Base-by-base conservation (phyloP, 495 filamentous ascomycete genomes). In the Penicillium samsonianum region DNA sequence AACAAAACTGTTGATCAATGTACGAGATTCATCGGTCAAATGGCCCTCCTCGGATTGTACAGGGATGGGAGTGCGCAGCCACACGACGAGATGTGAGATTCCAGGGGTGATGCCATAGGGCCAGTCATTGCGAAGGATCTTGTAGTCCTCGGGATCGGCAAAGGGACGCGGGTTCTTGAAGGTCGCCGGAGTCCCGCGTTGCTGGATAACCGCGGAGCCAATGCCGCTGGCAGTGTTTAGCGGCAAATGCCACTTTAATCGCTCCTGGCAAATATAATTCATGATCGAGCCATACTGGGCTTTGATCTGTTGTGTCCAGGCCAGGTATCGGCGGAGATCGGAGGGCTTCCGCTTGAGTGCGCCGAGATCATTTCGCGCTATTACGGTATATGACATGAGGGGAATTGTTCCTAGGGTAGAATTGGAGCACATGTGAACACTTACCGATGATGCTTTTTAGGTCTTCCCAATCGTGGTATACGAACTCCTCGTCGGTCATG, bases 101-200 rank as follows among this genome's bases (percentile, higher is more conserved):
- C 85, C 87, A 6, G 83, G 76, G 0, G 67, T 81, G 25, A 92
- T 65, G 1, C 88, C 92, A 68, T 97, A 96, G 1, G 91, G 91
- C 92, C 92, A 97, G 76, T 96, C 91, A 64, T 97, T 97, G 55
- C 80, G 76, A 26, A 96, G 75, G 56, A 95, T 87, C 60, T 81
- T 85, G 71, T 84, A 91, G 76, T 96, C 91, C 45, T 77, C 76
- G 20, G 80, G 73, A 60, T 91, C 79, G 40, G 78, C 79, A 67
- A 93, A 92, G 35, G 89, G 89, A n/a, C 71, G 74, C 30, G 73
- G 60, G 64, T 77, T 75, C 8, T 65, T 73, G 64, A 69, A 79
- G 43, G 63, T 47, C 30, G 69, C 63, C 17, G 63, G 45, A 1
- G 69, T 65, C 23, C 67, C 70, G 48, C 62, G 70, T 54, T 45